Base-by-base conservation (phyloP, 2,329 filamentous ascomycete species). In the Fusarium sp. region DNA sequence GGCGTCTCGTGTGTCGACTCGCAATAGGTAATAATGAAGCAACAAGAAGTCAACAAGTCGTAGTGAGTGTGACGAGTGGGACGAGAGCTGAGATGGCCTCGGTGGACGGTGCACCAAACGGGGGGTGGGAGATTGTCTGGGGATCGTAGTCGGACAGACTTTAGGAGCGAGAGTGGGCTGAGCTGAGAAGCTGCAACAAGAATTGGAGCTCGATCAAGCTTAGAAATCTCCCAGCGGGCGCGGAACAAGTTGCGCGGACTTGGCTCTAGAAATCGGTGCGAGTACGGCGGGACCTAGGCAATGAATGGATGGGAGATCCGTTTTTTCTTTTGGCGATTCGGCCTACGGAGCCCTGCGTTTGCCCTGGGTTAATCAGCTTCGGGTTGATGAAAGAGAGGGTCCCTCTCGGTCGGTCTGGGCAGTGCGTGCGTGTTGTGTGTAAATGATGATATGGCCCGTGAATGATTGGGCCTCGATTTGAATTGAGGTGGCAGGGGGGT, bases 81-180 rank as follows among this genome's bases (percentile, higher is more conserved):
- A 79, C 77, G 71, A 72, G 66, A 76, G 74, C 74, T 74, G 74
- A 73, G 69, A 72, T 70, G 70, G 64, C 64, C 66, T 69, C 22
- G 51, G 61, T 69, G 56, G 61, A 73, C 64, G 73, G 63, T 70
- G 70, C 63, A 72, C 69, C 69, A 59, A 67, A 68, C 36, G 62
- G 66, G 70, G 72, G 59, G 68, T 72, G 55, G 56, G 67, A 66
- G 57, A 69, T 63, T 71, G 49, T 69, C 68, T 64, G 68, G 68
- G 68, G 69, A 72, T 71, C 46, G 65, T 47, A 64, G 62, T 70
- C 63, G 66, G 65, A 69, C 65, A 56, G 62, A 70, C 52, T 64
- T 52, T 56, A 61, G 26, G 54, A 67, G 51, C 51, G 56, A 69
- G 64, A 56, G 68, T 67, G 68, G 64, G 56, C 50, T 70, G 64